Base-by-base conservation (phyloP, 2,329 filamentous ascomycete species). In the Ophiostoma pallidulum region DNA sequence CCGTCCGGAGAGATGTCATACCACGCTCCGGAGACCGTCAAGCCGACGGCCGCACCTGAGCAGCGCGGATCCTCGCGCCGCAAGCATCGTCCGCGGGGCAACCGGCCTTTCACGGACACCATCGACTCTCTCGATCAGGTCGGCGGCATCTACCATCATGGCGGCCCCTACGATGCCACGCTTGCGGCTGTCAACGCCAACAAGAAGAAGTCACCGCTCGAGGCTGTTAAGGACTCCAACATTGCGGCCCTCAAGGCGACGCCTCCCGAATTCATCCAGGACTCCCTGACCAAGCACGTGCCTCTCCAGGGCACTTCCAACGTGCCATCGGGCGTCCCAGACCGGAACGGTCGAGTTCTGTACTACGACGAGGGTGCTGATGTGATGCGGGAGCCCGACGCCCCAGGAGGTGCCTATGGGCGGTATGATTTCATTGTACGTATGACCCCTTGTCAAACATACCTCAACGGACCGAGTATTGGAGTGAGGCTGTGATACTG, bases 141-240 rank as follows among this genome's bases (percentile, higher is more conserved):
- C 35, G 75, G 77, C 43, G 74, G 73, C 16, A 66, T 74, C 3
- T 95, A 94, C 64, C 91, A 96, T 63, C 91, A 97, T 58, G 86
- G 84, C 54, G 90, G 91, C 0, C 91, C 91, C 0, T 97, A 86
- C 57, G 91, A 97, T 61, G 87, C 90, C 9, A 84, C 86, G 2
- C 72, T 87, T 45, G 71, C 83, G 2, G 78, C 84, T 12, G 77
- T 86, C 41, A 96, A 96, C 66, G 71, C 67, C 4, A 72, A 79
- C 57, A 72, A 69, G 56, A 65, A 64, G 54, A 71, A 70, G 50
- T 82, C 86, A 3, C 90, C 91, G 0, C 67, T 96, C 8, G 87
- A 84, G 24, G 91, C 90, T 2, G 76, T 94, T 5, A 70, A 72
- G 48, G 72, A 77, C 3, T 81, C 80, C 36, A 95, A 92, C 64